Percentiles rank a stretch among this genome's conserved stretches.
phyloP scores from a whole-genome alignment of 164 flowering plant species.

The Umbellularia californica region DNA sequence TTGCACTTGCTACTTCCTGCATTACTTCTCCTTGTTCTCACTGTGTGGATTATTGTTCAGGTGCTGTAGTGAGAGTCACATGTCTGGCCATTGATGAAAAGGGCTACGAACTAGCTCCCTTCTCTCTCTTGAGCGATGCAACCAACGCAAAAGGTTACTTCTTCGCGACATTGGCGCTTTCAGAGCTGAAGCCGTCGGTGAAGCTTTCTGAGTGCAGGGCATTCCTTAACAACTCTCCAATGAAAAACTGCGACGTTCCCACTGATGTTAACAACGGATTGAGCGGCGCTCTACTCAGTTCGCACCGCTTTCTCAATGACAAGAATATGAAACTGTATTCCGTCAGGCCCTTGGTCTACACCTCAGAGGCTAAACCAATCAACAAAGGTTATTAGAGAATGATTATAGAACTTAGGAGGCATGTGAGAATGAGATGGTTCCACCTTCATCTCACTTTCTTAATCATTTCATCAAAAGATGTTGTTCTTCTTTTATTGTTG shows the following conservation, averaged over 20 bases:
- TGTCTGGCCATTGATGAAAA: slow-evolving; percentile 25
- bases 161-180: slow-evolving; percentile 24
- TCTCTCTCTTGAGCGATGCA: slow-evolving; percentile 26
- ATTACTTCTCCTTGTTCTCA: no score
- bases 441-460: not conserved
- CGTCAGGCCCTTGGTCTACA: slow-evolving; percentile 37
- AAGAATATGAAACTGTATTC: slow-evolving; percentile 31
- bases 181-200: slow-evolving; percentile 15
- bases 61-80: slow-evolving; percentile 38
- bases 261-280: slow-evolving; percentile 29
- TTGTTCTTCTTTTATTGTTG: not conserved
- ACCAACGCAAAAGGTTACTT: slow-evolving; percentile 39
- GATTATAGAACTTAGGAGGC: not conserved
- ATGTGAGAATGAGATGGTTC: no score
- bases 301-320: slow-evolving; percentile 15
- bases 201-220: slow-evolving; percentile 36
- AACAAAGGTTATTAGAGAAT: not conserved
- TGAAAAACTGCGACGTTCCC: slow-evolving; percentile 25
- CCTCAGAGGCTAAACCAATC: slow-evolving; percentile 2
- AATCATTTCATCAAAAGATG: not conserved
- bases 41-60: slow-evolving; percentile 10
- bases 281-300: slow-evolving; percentile 30
- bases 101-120: slow-evolving; percentile 28
- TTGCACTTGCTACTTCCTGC: not conserved
- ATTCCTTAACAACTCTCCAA: slow-evolving; percentile 36